Percentiles rank a stretch among this genome's conserved stretches.
phyloP scores from a whole-genome alignment of 2,329 filamentous ascomycete species.

The Delphinella strobiligena region DNA sequence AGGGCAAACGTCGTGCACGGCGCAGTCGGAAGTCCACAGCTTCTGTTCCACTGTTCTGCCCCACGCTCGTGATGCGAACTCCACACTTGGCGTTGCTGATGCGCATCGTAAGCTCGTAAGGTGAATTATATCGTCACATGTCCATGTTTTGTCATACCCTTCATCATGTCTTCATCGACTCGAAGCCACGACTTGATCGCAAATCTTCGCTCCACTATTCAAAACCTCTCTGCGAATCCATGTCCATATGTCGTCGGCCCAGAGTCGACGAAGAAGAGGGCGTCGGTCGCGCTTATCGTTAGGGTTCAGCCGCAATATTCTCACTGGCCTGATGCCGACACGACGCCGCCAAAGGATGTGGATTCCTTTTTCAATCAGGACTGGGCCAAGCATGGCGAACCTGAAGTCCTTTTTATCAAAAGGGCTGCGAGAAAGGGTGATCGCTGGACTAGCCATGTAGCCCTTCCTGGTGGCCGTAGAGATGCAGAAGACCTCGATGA shows the following conservation, averaged over 20 bases:
- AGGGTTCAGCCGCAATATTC: constrained; percentile 47
- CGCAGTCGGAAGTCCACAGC: no score
- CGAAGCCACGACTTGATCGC: constrained; percentile 19
- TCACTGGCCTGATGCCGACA: constrained; percentile 33
- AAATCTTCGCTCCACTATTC: constrained; percentile 30
- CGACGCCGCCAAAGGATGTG: constrained; percentile 23
- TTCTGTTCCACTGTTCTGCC: no score
- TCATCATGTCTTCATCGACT: constrained; percentile 1
- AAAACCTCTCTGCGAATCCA: constrained; percentile 30
- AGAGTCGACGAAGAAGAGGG: constrained; percentile 42
- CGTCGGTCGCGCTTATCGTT: constrained; percentile 54
- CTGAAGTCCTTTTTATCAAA: constrained; percentile 62
- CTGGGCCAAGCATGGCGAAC: constrained; percentile 54
- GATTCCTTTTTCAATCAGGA: constrained; percentile 49
- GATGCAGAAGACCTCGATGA: constrained; percentile 54
- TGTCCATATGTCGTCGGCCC: constrained; percentile 39
- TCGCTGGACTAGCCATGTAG: constrained; percentile 58
- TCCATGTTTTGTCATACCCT: no score
- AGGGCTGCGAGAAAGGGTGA: constrained; percentile 52
- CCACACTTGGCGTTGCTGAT: no score
- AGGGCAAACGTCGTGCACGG: no score
- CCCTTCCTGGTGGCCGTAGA: constrained; percentile 54
- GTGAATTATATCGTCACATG: no score
- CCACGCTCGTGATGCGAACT: no score
- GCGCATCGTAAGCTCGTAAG: no score